Evolutionary conservation across 2,329 filamentous ascomycete species (phyloP), one percentile per base, ranked within the genome.

Genomic region (Lecanicillium sp.): DNA sequence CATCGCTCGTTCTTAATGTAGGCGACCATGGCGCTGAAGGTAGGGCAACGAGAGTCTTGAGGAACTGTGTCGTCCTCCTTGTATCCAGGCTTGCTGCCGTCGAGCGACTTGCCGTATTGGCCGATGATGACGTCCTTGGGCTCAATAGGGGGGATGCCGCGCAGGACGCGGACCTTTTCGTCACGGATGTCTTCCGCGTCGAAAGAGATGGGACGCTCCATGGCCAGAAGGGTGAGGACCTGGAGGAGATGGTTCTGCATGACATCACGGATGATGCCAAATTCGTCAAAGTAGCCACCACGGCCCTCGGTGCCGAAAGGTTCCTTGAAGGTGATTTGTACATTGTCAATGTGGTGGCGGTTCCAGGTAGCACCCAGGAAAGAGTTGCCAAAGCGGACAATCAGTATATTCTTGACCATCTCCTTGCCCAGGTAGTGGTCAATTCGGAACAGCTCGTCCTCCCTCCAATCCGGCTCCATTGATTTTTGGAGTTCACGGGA

Each of bases 351-450:
- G 73, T 96, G 90, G 64, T 95, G 89, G 51, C 92, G 80, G 73
- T 96, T 98, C 92, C 92, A 98, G 43, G 90, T 98, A 31, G 92
- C 90, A 49, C 89, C 89, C 53, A 98, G 85, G 75, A 98, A 98
- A 51, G 94, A 89, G 71, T 98, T 98, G 53, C 92, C 94, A 60
- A 98, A 98, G 59, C 94, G 80, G 50, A 98, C 78, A 52, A 98
- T 95, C 50, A 98, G 75, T 51, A 98, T 94, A 69, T 98, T 98
- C 80, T 98, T 98, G 56, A 98, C 92, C 92, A 98, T 98, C 69
- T 98, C 92, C 75, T 98, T 98, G 55, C 94, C 94, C 34, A 98
- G 79, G 65, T 98, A 98, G 70, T 98, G 92, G 63, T 98, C 92
- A 56, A 98, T 98, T 58, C 92, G 88, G 80, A 94, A 98, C 51